phyloP scores from a whole-genome alignment of 176 grass and related monocot genomes.

The Paspalum notatum region DNA sequence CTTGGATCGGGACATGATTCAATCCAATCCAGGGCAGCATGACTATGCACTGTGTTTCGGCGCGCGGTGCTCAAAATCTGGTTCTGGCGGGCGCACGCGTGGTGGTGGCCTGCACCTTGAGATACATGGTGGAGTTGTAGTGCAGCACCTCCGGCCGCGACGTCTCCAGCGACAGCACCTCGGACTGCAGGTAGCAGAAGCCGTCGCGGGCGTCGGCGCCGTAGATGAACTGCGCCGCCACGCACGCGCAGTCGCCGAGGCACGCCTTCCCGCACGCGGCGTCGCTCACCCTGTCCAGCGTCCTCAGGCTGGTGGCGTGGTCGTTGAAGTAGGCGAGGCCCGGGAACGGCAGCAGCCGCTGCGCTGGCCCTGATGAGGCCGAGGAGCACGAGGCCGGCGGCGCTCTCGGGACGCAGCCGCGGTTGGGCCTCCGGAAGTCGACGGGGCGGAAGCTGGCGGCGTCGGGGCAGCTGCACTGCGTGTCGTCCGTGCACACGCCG shows the following conservation, averaged over 20 bases:
- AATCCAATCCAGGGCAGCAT: no score
- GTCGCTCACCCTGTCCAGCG: constrained; percentile 41
- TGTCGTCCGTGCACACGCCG: constrained; percentile 55
- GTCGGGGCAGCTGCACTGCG: constrained; percentile 62
- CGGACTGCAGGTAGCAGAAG: constrained; percentile 48
- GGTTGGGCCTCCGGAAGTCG: constrained; percentile 44
- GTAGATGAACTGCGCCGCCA: constrained; percentile 51
- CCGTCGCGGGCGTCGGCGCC: constrained; percentile 30
- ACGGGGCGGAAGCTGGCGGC: constrained; percentile 46
- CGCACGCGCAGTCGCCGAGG: constrained; percentile 43
- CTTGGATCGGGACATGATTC: no score
- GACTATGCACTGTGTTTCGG: no score
- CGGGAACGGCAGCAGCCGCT: constrained; percentile 35
- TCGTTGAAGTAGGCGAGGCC: constrained; percentile 47
- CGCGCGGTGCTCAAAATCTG: neutral
- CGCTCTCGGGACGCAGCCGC: constrained; percentile 43
- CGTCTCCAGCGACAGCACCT: constrained; percentile 46
- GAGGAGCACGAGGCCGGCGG: no score
- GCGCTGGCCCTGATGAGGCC: no score
- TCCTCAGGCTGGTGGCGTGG: constrained; percentile 29
- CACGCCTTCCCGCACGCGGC: constrained; percentile 50
- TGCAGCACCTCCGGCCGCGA: constrained; percentile 28
- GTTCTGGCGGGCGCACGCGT: neutral
- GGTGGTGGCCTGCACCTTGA: constrained; percentile 49
- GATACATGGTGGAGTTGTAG: constrained; percentile 50